Conservation (phyloP, 805 yeast species). For the Lipomyces starkeyi region DNA sequence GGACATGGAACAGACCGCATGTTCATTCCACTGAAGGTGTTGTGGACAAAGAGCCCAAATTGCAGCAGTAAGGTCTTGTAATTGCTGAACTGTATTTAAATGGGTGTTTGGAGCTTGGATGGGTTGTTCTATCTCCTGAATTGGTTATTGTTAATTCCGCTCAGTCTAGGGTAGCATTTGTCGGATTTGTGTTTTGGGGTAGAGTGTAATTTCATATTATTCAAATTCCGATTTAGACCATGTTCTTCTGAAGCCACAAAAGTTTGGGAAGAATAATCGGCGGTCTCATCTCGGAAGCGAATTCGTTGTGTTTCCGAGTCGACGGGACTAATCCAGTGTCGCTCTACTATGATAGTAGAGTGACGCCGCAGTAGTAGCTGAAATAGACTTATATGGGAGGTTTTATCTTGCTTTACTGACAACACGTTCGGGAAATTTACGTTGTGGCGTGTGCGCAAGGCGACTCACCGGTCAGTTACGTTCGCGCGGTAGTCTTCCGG, state of each 20-base stretch:
- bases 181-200: background rate
- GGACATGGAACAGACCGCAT: slow-evolving; percentile 38
- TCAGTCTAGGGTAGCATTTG: background rate
- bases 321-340: too few relatives aligned
- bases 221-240: background rate
- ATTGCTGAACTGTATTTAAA: background rate
- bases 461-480: background rate
- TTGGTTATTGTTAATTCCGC: background rate
- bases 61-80: background rate
- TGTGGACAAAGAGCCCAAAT: background rate
- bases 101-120: background rate
- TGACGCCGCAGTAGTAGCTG: too few relatives aligned
- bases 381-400: too few relatives aligned
- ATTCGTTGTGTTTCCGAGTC: background rate
- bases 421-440: background rate
- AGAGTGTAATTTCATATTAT: background rate
- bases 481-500: background rate
- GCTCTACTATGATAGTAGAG: too few relatives aligned
- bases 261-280: background rate
- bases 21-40: slow-evolving; percentile 11
- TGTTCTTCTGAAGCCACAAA: background rate
- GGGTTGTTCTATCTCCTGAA: background rate
- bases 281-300: background rate
- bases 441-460: background rate
- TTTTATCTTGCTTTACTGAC: background rate